Evolutionary conservation across 768 basidiomycete genomes (phyloP).

Genomic region (Sarcodon sp.): DNA sequence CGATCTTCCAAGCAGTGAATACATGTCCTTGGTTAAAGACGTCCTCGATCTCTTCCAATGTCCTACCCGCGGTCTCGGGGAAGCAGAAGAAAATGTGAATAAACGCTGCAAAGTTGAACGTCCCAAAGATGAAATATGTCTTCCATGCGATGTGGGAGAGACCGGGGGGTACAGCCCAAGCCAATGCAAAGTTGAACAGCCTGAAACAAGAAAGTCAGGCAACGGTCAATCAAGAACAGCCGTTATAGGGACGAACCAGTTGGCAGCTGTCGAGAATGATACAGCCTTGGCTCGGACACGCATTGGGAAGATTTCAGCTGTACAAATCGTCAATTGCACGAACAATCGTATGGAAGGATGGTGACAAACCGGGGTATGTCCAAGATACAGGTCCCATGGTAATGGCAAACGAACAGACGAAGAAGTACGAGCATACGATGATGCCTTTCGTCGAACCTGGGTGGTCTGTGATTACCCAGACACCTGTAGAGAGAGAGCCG

Average conservation of each 20-base stretch:
- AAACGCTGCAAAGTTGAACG: conserved; percentile 64
- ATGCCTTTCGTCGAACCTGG: conserved; percentile 48
- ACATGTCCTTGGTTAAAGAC: conserved; percentile 58
- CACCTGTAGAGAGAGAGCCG: conserved; percentile 3
- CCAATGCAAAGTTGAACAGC: conserved; percentile 64
- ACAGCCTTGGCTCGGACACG: conserved; percentile 55
- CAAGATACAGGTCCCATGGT: conserved; percentile 59
- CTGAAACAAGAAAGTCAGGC: conserved; percentile 23
- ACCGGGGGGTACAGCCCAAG: conserved; percentile 64
- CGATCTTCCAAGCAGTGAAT: conserved; percentile 63
- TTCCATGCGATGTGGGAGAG: conserved; percentile 57
- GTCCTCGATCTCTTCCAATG: conserved; percentile 71
- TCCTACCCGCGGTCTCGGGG: conserved; percentile 64
- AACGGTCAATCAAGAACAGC: conserved; percentile 2
- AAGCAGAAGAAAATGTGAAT: conserved; percentile 69
- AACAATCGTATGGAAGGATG: too few species aligned
- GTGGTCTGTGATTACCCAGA: conserved; percentile 53
- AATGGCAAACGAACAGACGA: conserved; percentile 61
- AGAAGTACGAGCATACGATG: conserved; percentile 70
- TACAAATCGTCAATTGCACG: too few species aligned
- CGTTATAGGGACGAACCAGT: conserved; percentile 6
- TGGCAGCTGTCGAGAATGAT: conserved; percentile 24
- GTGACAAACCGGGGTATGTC: conserved; percentile 32
- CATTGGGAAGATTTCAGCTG: conserved; percentile 54
- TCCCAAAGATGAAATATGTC: conserved; percentile 68